Evolutionary conservation across 2,329 filamentous ascomycete species (phyloP).

Genomic region (Sporothrix euskadiensis): DNA sequence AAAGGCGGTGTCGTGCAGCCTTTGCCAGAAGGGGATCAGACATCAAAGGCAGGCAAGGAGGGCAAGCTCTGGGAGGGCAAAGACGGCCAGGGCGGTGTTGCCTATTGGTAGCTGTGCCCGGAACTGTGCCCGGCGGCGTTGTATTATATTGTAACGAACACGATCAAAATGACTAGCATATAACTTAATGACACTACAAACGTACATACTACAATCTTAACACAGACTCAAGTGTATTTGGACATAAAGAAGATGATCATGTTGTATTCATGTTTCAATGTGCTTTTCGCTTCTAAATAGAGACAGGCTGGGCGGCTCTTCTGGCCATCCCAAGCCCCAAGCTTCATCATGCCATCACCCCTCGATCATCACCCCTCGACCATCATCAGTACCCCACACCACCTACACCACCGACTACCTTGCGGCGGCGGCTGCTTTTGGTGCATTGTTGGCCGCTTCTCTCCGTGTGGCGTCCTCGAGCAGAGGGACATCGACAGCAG

Average conservation of each 20-base stretch:
- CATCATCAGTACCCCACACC: too few relatives aligned
- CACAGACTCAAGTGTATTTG: background rate
- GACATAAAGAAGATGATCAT: background rate
- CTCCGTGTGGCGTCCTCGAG: conserved; percentile 88
- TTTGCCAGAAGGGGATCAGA: conserved; percentile 43
- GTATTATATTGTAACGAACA: background rate
- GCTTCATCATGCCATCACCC: background rate
- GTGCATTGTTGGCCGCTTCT: conserved; percentile 61
- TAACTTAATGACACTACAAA: background rate
- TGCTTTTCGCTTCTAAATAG: background rate
- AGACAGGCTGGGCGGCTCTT: background rate
- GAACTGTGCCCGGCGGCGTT: background rate
- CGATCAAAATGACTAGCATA: background rate
- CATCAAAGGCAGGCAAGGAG: conserved; percentile 37
- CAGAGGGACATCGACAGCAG: conserved; percentile 79
- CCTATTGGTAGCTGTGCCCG: conserved; percentile 32
- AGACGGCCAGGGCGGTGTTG: conserved; percentile 44
- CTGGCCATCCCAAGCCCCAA: too few relatives aligned
- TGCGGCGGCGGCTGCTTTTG: conserved; percentile 47
- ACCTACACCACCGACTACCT: conserved; percentile 14
- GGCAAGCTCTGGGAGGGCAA: conserved; percentile 47
- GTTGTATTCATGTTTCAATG: background rate
- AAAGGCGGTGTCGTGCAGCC: conserved; percentile 55
- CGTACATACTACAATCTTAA: background rate
- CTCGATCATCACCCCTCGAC: background rate